Evolutionary conservation across 2,329 filamentous ascomycete genomes (phyloP), one percentile per base, ranked within the genome.

Genomic region (Diaporthe nobilis): DNA sequence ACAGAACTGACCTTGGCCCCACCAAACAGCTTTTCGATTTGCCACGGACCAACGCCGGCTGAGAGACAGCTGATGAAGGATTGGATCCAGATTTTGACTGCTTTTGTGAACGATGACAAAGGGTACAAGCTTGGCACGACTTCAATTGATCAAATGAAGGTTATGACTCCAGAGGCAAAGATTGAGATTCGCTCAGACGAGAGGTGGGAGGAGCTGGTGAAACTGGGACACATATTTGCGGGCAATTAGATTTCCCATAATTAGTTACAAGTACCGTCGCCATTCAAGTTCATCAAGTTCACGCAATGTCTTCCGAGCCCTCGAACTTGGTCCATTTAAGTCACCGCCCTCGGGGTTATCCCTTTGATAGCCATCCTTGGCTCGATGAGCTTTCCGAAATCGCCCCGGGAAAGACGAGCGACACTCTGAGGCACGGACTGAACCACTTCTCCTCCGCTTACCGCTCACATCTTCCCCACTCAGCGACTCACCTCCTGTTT

Each of bases 61-160:
- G 85, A 87, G 75, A 76, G 78, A 22, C 44, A 73, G 1, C 73
- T 86, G 42, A 85, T 86, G 85, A 76, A 83, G 15, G 79, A 82
- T 17, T 86, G 85, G 85, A 83, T 86, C 7, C 44, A 79, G 2
- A 82, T 83, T 17, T 75, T 87, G 0, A 80, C 82, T 7, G 83
- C 84, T 0, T 86, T 87, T 68, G 83, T 86, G 1, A 81, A 82
- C 15, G 78, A 81, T 12, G 79, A 83, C 28, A 55, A 77, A 3
- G 76, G 55, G 0, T 84, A 82, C 58, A 72, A 78, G 2, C 84
- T 84, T 70, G 85, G 85, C 0, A 86, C 85, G 1, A 79, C 73
- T 7, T 72, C 77, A 0, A 79, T 82, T 5, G 81, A 85, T 13
- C 80, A 86, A 20, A 81, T 85, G 63, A 85, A 84, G 72, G 81